Evolutionary conservation across 805 yeast genomes (phyloP).

Genomic region (Starmerella stellata): DNA sequence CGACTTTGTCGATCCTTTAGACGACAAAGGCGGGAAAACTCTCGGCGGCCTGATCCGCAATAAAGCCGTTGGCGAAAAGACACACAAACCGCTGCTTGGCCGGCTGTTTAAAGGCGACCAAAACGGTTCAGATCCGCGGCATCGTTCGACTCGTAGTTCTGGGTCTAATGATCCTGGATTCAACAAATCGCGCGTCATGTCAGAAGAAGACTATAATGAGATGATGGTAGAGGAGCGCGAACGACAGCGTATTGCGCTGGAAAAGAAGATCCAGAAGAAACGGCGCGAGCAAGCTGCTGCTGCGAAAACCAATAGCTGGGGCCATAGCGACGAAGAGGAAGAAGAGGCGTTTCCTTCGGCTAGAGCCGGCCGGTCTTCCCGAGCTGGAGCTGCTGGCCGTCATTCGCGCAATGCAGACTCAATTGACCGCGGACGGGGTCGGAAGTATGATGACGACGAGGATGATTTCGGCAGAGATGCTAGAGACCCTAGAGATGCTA

Average conservation of each 20-base stretch:
- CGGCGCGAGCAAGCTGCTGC: not conserved
- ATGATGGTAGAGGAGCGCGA: not conserved
- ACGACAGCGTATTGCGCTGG: not conserved
- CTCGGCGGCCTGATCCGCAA: constrained; percentile 7
- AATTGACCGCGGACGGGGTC: no score
- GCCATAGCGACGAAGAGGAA: constrained; percentile 2
- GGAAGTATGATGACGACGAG: no score
- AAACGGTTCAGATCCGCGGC: not conserved
- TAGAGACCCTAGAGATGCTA: not conserved
- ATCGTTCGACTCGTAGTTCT: not conserved
- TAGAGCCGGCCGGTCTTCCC: not conserved
- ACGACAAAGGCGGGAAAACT: constrained; percentile 1
- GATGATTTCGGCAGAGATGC: no score
- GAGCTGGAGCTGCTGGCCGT: no score
- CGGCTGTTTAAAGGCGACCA: constrained; percentile 7
- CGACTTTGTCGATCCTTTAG: constrained; percentile 5
- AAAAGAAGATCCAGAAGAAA: not conserved
- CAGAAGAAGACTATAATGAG: not conserved
- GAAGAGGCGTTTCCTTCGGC: not conserved
- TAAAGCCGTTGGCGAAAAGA: constrained; percentile 9
- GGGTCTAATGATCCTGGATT: not conserved
- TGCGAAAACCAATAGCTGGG: not conserved
- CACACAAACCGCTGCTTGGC: constrained; percentile 12
- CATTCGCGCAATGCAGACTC: no score
- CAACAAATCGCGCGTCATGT: not conserved